Evolutionary conservation across 108 stramenopile species (phyloP).

Genomic region (Cyclostephanos tholiformis): DNA sequence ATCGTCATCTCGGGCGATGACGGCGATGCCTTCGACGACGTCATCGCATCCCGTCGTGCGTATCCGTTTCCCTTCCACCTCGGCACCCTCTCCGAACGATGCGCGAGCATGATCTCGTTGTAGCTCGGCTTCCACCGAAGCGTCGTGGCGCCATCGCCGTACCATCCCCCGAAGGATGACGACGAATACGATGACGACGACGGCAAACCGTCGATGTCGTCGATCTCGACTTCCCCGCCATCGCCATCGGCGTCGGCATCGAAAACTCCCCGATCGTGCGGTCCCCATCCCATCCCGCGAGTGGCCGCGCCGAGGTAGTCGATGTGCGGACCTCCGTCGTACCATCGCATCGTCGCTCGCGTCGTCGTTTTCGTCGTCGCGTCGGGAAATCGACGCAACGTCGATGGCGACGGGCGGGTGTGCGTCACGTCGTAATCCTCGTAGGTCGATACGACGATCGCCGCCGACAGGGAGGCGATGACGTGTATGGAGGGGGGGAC

Average conservation of each 20-base stretch:
- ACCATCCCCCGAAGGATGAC: slow-evolving; percentile 39
- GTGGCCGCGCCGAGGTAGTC: slow-evolving; percentile 48
- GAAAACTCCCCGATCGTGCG: too few species aligned
- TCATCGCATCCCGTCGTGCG: background rate
- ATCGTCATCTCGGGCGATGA: background rate
- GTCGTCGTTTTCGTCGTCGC: background rate
- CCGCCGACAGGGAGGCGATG: slow-evolving; percentile 25
- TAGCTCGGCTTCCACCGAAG: slow-evolving; percentile 61
- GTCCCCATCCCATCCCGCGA: slow-evolving; percentile 45
- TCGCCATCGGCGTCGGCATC: too few species aligned
- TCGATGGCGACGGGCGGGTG: slow-evolving; percentile 41
- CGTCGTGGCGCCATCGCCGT: slow-evolving; percentile 37
- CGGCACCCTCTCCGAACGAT: slow-evolving; percentile 66
- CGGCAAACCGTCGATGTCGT: background rate
- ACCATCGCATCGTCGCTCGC: too few species aligned
- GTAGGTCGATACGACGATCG: slow-evolving; percentile 43
- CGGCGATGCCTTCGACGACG: background rate
- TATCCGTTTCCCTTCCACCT: slow-evolving; percentile 51
- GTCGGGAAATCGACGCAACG: slow-evolving; percentile 30
- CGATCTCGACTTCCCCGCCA: too few species aligned
- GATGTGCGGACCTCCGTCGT: background rate
- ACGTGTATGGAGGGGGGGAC: too few species aligned
- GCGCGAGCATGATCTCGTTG: slow-evolving; percentile 83
- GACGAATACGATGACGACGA: background rate
- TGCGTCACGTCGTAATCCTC: slow-evolving; percentile 59